phyloP scores from a whole-genome alignment of 805 yeast species.

The Metschnikowia gelsemii region DNA sequence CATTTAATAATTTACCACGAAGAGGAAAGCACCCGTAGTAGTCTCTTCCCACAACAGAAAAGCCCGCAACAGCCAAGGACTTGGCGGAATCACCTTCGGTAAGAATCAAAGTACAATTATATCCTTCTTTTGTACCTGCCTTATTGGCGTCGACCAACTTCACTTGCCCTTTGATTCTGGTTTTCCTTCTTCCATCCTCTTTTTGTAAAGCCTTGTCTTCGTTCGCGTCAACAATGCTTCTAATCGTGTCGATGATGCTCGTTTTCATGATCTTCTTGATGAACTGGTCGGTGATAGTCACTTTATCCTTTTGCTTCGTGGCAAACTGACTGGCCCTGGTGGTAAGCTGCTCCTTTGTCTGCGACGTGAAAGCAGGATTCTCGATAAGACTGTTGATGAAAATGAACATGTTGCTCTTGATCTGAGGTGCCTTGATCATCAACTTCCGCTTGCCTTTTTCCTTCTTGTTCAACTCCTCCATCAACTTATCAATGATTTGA shows the following conservation, averaged over 20 bases:
- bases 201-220: constrained; percentile 85
- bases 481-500: constrained; percentile 73
- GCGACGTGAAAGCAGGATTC: constrained; percentile 96
- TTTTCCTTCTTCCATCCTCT: constrained; percentile 82
- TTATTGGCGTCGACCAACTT: constrained; percentile 93
- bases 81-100: constrained; percentile 98
- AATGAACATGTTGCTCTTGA: constrained; percentile 83
- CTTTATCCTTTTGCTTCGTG: constrained; percentile 55
- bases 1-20: constrained; percentile 92
- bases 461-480: constrained; percentile 60
- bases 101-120: constrained; percentile 85
- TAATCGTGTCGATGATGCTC: constrained; percentile 65
- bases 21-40: constrained; percentile 93
- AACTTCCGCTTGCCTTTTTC: constrained; percentile 66
- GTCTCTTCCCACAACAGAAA: constrained; percentile 94
- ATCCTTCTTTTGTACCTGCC: constrained; percentile 92
- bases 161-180: constrained; percentile 82
- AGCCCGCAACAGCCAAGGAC: constrained; percentile 88
- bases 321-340: constrained; percentile 89
- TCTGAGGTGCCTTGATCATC: constrained; percentile 82
- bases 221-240: constrained; percentile 82
- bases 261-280: constrained; percentile 68
- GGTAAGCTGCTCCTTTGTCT: constrained; percentile 93
- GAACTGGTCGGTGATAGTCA: constrained; percentile 72
- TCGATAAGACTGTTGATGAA: constrained; percentile 91